A percentile compares a stretch with the other conserved stretches of the same genome.
These are phyloP conservation scores for Torulaspora indica DNA, from an alignment of 805 yeast genomes.

Conservation along the genomic window DNA sequence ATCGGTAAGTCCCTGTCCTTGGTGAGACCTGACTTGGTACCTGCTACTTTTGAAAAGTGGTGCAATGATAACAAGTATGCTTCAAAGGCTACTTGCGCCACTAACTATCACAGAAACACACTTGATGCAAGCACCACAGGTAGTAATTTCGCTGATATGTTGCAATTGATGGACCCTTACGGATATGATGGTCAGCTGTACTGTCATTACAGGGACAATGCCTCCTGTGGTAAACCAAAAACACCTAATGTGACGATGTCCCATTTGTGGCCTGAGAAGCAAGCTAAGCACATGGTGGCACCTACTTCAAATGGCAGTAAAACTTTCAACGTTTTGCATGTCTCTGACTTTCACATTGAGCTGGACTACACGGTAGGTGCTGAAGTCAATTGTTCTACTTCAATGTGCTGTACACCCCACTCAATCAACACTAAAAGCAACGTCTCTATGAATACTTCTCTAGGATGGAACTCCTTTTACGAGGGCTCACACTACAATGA, in stretches of 20 bases:
- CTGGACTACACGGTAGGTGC: slow-evolving; percentile 49
- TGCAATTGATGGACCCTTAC: slow-evolving; percentile 48
- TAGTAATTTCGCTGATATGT: slow-evolving; percentile 48
- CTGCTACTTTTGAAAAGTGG: slow-evolving; percentile 42
- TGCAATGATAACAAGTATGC: slow-evolving; percentile 37
- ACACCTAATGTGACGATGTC: slow-evolving; percentile 47
- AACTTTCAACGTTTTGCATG: slow-evolving; percentile 56
- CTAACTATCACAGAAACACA: slow-evolving; percentile 38
- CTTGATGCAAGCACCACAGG: slow-evolving; percentile 38
- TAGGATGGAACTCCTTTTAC: slow-evolving; percentile 28
- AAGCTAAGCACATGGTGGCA: slow-evolving; percentile 41
- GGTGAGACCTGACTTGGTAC: slow-evolving; percentile 40
- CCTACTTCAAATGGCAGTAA: slow-evolving; percentile 43
- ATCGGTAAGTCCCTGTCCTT: slow-evolving; percentile 39
- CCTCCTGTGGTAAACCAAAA: slow-evolving; percentile 50
- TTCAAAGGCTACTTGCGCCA: slow-evolving; percentile 29
- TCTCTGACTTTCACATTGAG: slow-evolving; percentile 63
- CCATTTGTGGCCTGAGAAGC: slow-evolving; percentile 44
- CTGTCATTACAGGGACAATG: slow-evolving; percentile 49
- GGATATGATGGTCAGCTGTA: slow-evolving; percentile 56
- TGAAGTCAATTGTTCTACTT: slow-evolving; percentile 53
- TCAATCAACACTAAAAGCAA: slow-evolving; percentile 38
- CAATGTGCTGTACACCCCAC: slow-evolving; percentile 59
- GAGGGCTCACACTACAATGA: slow-evolving; percentile 32
- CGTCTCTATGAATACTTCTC: slow-evolving; percentile 24